These are phyloP conservation scores for Verticillium zaregamsianum DNA, from an alignment of 2,329 filamentous ascomycete species.

Conservation along the genomic window DNA sequence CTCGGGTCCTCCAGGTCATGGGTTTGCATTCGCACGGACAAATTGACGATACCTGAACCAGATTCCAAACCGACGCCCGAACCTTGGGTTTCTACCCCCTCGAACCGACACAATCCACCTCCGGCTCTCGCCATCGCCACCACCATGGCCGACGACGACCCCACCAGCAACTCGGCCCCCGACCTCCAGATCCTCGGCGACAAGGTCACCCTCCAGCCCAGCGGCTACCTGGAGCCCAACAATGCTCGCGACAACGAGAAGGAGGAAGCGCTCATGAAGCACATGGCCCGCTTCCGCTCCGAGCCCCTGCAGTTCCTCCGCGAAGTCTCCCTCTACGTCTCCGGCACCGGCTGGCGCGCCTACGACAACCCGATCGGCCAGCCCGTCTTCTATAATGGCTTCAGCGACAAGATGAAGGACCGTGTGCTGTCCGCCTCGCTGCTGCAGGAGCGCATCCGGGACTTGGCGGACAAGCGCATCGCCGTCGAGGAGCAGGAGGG, in stretches of 20 bases:
- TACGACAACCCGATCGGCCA: slow-evolving; percentile 90
- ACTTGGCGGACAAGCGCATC: slow-evolving; percentile 72
- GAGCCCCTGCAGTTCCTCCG: slow-evolving; percentile 76
- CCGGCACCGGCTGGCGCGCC: slow-evolving; percentile 89
- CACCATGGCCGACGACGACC: slow-evolving; percentile 34
- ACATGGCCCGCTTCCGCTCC: slow-evolving; percentile 81
- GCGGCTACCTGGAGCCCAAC: slow-evolving; percentile 57
- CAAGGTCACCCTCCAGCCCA: slow-evolving; percentile 69
- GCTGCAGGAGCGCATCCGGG: slow-evolving; percentile 67
- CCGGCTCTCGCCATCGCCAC: too few species aligned
- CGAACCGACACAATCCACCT: too few species aligned
- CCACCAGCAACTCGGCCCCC: slow-evolving; percentile 53
- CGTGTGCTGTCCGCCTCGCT: slow-evolving; percentile 72
- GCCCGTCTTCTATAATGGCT: slow-evolving; percentile 88
- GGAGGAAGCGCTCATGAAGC: slow-evolving; percentile 70
- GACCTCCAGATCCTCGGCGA: slow-evolving; percentile 74
- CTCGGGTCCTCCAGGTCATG: neutral
- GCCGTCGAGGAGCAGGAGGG: slow-evolving; percentile 74
- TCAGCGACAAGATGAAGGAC: slow-evolving; percentile 83
- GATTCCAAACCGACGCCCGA: neutral
- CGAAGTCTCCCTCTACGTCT: slow-evolving; percentile 89
- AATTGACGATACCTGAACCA: neutral
- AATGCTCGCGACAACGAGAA: slow-evolving; percentile 35
- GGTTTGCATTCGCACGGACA: neutral
- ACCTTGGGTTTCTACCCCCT: neutral